Base-by-base conservation (phyloP, 2,329 filamentous ascomycete genomes). In the Neofusicoccum ribis region DNA sequence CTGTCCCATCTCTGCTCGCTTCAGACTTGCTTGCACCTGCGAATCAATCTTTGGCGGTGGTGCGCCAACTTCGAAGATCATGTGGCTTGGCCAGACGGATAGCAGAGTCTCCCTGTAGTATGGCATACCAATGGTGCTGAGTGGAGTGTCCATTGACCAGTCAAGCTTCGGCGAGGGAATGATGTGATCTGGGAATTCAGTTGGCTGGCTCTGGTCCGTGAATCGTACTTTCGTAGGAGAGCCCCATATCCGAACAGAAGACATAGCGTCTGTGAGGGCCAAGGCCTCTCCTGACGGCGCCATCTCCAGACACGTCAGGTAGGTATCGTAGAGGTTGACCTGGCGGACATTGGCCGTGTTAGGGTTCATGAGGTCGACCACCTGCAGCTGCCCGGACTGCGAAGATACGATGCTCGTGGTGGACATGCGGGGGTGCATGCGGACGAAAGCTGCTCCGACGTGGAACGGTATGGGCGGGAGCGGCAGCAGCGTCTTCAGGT, bases 401-500 rank as follows among this genome's bases (percentile, higher is more conserved):
- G 94, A 97, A 34, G 93, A 89, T 58, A 99, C 92, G 67, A 99
- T 93, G 72, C 92, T 94, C 0, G 96, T 98, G 0, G 95, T 97
- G 20, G 93, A 90, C 86, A 99, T 91, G 71, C 93, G 90, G 1
- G 96, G 95, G 76, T 99, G 95, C 91, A 99, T 95, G 66, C 95
- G 89, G 47, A 97, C 93, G 80, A 93, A 96, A 41, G 95, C 94
- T 43, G 94, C 95, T 9, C 95, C 93, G 2, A 93, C 90, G 65
- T 95, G 94, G 66, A 89, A 99, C 0, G 95, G 92, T 47, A 99
- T 94, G 0, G 95, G 95, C 4, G 92, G 90, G 74, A 97, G 87
- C 23, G 93, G 92, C 17, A 88, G 86, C 81, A 97, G 86, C 51
- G 92, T 95, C 79, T 97, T 97, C 52, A 99, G 84, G 73, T 98